Base-by-base conservation (phyloP, 306 rosid species). In the Sicyos edulis region DNA sequence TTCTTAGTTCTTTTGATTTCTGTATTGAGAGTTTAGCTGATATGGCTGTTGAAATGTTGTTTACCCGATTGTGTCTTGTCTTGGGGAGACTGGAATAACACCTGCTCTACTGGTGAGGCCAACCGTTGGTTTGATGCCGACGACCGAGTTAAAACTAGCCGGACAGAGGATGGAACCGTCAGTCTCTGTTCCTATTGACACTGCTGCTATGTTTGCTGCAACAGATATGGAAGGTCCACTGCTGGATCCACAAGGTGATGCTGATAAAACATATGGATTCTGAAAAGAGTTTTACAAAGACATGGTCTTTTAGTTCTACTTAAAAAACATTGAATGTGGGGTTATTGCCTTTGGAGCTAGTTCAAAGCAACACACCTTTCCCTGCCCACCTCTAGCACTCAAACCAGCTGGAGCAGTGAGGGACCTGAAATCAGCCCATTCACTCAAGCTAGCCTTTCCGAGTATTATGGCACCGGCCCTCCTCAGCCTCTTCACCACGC, bases 31-130 rank as follows among this genome's bases (percentile, higher is more conserved):
- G 11, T 52, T 54, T 29, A 15, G 21, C 29, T 70, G 34, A 70
- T 52, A 26, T 70, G 34, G 70, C 3, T 42, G 70, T 6, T 65
- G 53, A 29, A 8, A 70, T 37, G 22, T 70, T 21, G 56, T 44
- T 70, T 32, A 91, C 89, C 97, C 92, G 3, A 85, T 70, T 4
- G 96, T 34, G 76, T 91, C 97, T 70, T 83, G 92, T 26, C 86
- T 82, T 22, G 79, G 83, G 29, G 92, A 81, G 65, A 88, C 20
- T 10, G 85, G 91, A 16, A 87, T 71, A 16, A 87, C 92, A n/a
- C 92, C 96, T 0, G 84, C 89, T 13, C 88, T 81, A 66, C 96
- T 88, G 1, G 91, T 87, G 68, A 88, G 96, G 45, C 89, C 92
- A 15, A 87, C 83, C 0, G 92, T 91, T 24, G 92, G 92, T 81